Evolutionary conservation across 768 basidiomycete genomes (phyloP).

Genomic region (Megacollybia marginata): DNA sequence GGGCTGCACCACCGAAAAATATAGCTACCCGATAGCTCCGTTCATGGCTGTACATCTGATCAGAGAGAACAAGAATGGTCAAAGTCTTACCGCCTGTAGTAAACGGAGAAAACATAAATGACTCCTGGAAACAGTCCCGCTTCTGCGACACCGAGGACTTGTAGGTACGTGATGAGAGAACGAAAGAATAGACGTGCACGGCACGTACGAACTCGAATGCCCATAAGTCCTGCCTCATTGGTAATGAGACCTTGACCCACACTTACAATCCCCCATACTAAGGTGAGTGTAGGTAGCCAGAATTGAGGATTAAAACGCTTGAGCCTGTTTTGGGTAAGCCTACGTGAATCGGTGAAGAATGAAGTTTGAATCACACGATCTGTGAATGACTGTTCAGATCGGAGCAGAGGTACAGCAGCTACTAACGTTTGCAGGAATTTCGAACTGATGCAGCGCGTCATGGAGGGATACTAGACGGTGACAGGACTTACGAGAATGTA

Average conservation of each 20-base stretch:
- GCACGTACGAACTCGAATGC: constrained; percentile 44
- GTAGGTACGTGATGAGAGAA: not conserved
- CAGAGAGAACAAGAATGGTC: not conserved
- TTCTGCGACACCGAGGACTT: constrained; percentile 51
- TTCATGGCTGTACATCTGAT: constrained; percentile 32
- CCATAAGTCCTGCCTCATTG: constrained; percentile 46
- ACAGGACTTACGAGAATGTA: constrained; percentile 29
- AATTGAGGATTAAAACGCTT: constrained; percentile 53
- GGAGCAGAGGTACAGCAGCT: not conserved
- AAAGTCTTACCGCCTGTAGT: constrained; percentile 35
- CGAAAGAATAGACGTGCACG: not conserved
- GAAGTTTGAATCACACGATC: constrained; percentile 29
- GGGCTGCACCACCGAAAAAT: constrained; percentile 54
- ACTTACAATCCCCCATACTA: constrained; percentile 51
- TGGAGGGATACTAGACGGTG: too few relatives aligned
- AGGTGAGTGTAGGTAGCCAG: constrained; percentile 55
- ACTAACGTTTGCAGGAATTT: constrained; percentile 51
- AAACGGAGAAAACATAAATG: constrained; percentile 52
- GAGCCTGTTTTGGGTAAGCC: constrained; percentile 25
- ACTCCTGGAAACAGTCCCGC: constrained; percentile 57
- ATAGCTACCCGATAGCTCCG: constrained; percentile 56
- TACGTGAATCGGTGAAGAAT: not conserved
- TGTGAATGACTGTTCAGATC: constrained; percentile 9
- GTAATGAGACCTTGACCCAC: constrained; percentile 48
- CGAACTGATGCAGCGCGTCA: constrained; percentile 23